Evolutionary conservation across 257 asterid genomes (phyloP).

Genomic region (Lycium barbarum): DNA sequence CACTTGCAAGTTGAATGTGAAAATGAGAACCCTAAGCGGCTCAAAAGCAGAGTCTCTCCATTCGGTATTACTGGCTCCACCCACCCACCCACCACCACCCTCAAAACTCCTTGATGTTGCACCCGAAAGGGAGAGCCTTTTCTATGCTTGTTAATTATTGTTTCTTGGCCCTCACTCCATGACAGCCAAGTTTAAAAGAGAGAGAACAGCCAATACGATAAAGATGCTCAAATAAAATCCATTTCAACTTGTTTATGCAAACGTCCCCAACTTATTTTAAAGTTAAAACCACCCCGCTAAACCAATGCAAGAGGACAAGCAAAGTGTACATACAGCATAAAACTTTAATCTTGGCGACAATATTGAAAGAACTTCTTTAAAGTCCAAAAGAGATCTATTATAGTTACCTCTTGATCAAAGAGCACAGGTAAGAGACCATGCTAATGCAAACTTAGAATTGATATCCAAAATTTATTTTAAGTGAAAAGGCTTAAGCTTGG

Average conservation of each 20-base stretch:
- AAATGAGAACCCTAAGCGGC: background rate
- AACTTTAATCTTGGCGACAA: background rate
- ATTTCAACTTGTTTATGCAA: conserved; percentile 27
- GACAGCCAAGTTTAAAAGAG: conserved; percentile 6
- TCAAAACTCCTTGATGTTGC: conserved; percentile 15
- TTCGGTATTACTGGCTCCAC: conserved; percentile 2
- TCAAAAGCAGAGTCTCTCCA: background rate
- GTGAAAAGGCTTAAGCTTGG: background rate
- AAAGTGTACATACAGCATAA: conserved; percentile 25
- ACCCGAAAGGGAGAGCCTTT: background rate
- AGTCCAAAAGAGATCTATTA: background rate
- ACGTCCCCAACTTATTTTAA: background rate
- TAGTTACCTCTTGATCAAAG: background rate
- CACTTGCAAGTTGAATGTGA: conserved; percentile 24
- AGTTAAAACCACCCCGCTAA: background rate
- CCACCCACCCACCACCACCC: background rate
- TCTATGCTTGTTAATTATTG: background rate
- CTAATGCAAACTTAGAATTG: background rate
- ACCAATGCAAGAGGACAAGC: conserved; percentile 8
- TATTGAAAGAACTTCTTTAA: conserved; percentile 12
- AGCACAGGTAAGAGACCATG: conserved; percentile 27
- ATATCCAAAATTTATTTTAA: conserved; percentile 13
- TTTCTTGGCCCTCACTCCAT: conserved; percentile 7
- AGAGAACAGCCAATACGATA: background rate
- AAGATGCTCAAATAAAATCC: background rate